Conservation (phyloP, 2,329 filamentous ascomycete species). For the Ascochyta rabiei region DNA sequence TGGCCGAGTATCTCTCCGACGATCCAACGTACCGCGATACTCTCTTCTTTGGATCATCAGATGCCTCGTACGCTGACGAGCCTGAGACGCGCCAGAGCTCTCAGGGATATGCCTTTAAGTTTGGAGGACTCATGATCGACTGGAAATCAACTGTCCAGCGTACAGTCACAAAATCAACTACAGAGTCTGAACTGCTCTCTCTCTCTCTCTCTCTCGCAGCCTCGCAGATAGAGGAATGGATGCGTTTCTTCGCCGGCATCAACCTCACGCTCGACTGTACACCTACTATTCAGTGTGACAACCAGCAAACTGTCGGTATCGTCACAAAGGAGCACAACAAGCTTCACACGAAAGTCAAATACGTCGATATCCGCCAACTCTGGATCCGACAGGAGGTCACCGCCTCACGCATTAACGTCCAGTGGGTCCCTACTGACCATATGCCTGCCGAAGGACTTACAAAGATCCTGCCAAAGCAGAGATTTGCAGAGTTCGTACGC, state of each 20-base stretch:
- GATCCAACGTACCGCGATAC: not conserved
- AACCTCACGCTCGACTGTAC: not conserved
- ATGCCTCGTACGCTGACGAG: not conserved
- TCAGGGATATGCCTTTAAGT: constrained; percentile 18
- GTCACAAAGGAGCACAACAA: not conserved
- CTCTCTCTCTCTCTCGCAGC: not conserved
- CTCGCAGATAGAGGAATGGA: not conserved
- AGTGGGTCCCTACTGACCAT: not conserved
- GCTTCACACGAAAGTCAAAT: not conserved
- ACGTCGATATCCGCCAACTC: not conserved
- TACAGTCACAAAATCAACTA: constrained; percentile 19
- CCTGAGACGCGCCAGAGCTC: constrained; percentile 9
- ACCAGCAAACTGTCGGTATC: not conserved
- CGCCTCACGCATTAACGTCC: not conserved
- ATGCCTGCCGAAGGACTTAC: not conserved
- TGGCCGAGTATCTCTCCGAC: not conserved
- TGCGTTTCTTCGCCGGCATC: not conserved
- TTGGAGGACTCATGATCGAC: constrained; percentile 15
- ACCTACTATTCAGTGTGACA: not conserved
- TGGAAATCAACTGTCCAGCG: constrained; percentile 14
- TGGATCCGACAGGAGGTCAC: not conserved
- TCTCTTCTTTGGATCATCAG: not conserved
- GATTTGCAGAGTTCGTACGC: not conserved
- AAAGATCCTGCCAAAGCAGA: not conserved
- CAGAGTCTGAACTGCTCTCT: not conserved